Evolutionary conservation across 2,329 filamentous ascomycete genomes (phyloP).

Genomic region (Pyricularia sp.): DNA sequence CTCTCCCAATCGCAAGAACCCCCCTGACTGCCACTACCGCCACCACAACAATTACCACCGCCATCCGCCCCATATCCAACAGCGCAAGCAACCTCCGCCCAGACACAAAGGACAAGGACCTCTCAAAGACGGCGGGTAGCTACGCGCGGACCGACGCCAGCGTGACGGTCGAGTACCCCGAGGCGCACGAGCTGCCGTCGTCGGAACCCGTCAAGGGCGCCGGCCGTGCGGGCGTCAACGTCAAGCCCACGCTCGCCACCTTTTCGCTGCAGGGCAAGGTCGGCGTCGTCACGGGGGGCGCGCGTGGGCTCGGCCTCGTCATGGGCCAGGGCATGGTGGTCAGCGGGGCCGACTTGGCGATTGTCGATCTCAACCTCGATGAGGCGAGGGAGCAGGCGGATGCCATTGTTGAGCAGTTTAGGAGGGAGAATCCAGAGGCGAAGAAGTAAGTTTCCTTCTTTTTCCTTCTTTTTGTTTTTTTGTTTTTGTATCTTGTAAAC

Average conservation of each 20-base stretch:
- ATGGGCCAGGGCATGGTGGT: conserved; percentile 90
- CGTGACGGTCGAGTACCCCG: conserved; percentile 71
- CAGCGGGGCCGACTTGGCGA: conserved; percentile 79
- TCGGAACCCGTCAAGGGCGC: conserved; percentile 28
- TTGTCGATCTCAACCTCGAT: conserved; percentile 89
- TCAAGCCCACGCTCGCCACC: conserved; percentile 60
- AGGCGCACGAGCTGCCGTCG: conserved; percentile 62
- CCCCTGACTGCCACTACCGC: neutral
- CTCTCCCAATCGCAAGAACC: neutral
- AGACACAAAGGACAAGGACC: conserved; percentile 4
- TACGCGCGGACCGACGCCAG: conserved; percentile 39
- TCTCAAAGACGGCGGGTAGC: conserved; percentile 5
- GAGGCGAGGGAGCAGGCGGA: conserved; percentile 72
- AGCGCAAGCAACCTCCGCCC: neutral
- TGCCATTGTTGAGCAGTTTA: conserved; percentile 66
- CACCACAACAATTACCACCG: neutral
- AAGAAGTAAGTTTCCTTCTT: conserved; percentile 42
- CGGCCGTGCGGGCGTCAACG: conserved; percentile 3
- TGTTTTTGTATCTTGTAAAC: neutral
- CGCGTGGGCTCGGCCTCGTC: conserved; percentile 78
- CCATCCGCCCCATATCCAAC: neutral
- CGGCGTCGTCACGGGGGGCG: conserved; percentile 82
- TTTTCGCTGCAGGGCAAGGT: conserved; percentile 83
- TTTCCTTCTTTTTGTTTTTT: too few species aligned
- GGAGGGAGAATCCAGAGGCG: conserved; percentile 68